Percentiles rank a stretch among this genome's conserved stretches.
These are phyloP conservation scores for Paspalum vaginatum DNA, from an alignment of 176 grass and related monocot genomes.

Conservation along the genomic window DNA sequence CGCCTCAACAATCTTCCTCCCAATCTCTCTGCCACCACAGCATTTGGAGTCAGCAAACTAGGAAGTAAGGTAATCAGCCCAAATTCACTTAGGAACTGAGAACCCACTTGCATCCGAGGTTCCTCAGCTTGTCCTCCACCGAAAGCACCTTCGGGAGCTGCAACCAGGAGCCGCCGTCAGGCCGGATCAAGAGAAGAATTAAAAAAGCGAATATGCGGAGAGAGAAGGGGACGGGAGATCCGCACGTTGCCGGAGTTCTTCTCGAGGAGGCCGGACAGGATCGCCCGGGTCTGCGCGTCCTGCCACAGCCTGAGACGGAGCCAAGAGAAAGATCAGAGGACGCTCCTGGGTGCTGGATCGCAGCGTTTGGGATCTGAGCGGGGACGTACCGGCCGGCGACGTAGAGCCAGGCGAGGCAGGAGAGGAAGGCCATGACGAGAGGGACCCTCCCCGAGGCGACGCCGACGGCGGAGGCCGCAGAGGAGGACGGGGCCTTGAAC, in stretches of 20 bases:
- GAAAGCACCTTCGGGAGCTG: conserved; percentile 85
- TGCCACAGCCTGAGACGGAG: conserved; percentile 78
- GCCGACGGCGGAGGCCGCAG: conserved; percentile 3
- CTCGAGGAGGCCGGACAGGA: conserved; percentile 79
- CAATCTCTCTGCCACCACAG: conserved; percentile 60
- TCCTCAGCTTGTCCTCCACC: conserved; percentile 91
- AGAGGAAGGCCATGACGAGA: conserved; percentile 91
- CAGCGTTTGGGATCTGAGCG: conserved; percentile 24
- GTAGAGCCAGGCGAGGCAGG: conserved; percentile 98
- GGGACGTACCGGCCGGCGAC: conserved; percentile 70
- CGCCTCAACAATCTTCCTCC: conserved; percentile 80
- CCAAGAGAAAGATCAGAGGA: background rate
- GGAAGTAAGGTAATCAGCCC: background rate
- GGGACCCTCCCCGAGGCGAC: conserved; percentile 52
- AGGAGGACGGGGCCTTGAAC: conserved; percentile 43
- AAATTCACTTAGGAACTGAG: conserved; percentile 1
- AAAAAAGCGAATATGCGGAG: background rate
- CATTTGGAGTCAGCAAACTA: conserved; percentile 18
- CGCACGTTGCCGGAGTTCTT: conserved; percentile 80
- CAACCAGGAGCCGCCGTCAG: conserved; percentile 6
- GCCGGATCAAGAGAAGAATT: background rate
- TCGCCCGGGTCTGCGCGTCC: conserved; percentile 81
- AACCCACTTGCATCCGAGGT: conserved; percentile 88
- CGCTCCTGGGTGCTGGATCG: background rate
- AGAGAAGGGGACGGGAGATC: conserved; percentile 30